A percentile compares a stretch with the other conserved stretches of the same genome.
These are phyloP conservation scores for Fusarium acutatum DNA, from an alignment of 2,329 filamentous ascomycete genomes.

Conservation along the genomic window DNA sequence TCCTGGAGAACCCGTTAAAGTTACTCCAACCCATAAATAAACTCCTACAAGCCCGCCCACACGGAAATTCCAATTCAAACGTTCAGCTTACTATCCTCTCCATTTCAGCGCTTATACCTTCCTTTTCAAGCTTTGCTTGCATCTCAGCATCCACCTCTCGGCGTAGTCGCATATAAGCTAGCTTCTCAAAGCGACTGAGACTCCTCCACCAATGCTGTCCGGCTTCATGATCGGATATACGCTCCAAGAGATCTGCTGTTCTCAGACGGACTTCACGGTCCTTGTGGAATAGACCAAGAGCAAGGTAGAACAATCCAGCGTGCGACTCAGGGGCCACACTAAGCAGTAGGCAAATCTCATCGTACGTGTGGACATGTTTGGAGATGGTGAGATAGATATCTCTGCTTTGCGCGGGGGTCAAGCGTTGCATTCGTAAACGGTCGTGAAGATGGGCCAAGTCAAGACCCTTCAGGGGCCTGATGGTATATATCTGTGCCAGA, in stretches of 20 bases:
- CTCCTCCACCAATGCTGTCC: constrained; percentile 92
- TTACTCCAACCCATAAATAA: constrained; percentile 21
- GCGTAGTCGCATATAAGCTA: constrained; percentile 83
- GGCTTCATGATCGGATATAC: constrained; percentile 86
- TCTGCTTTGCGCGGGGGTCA: constrained; percentile 77
- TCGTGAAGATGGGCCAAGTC: constrained; percentile 95
- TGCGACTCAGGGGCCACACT: constrained; percentile 86
- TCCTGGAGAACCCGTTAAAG: constrained; percentile 23
- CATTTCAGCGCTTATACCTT: constrained; percentile 50
- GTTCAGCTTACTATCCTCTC: constrained; percentile 61
- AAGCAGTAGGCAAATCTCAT: constrained; percentile 85
- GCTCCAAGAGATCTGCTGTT: constrained; percentile 81
- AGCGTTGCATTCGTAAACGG: constrained; percentile 81
- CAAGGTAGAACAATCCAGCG: constrained; percentile 89
- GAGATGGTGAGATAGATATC: constrained; percentile 87
- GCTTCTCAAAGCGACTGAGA: constrained; percentile 86
- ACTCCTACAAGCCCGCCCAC: constrained; percentile 4
- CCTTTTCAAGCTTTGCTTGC: constrained; percentile 56
- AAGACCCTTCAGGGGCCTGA: constrained; percentile 77
- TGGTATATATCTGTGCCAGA: constrained; percentile 69
- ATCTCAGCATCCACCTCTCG: constrained; percentile 68
- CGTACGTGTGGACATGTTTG: constrained; percentile 79
- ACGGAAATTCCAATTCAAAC: not conserved
- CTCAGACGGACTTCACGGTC: constrained; percentile 79
- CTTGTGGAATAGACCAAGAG: constrained; percentile 91